Percentiles rank a stretch among this genome's conserved stretches.
These are phyloP conservation scores for Boletus rufocinnamomeus DNA, from an alignment of 768 basidiomycete genomes.

Conservation along the genomic window DNA sequence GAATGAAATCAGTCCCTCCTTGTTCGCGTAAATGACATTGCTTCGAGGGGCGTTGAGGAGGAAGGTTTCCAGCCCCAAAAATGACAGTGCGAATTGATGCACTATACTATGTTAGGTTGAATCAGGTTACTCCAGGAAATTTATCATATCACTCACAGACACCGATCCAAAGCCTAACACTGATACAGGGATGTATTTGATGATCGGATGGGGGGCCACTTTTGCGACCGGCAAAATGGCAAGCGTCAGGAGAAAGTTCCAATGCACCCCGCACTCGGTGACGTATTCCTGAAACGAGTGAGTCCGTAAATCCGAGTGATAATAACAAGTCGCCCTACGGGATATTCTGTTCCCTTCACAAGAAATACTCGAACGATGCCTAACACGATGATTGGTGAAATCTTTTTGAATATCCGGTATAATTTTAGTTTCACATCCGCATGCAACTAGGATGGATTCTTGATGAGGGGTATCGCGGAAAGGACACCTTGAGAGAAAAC, in stretches of 20 bases:
- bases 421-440: slow-evolving; percentile 55
- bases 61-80: slow-evolving; percentile 57
- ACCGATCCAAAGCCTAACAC: slow-evolving; percentile 64
- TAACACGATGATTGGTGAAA: slow-evolving; percentile 65
- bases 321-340: slow-evolving; percentile 52
- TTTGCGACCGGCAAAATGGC: slow-evolving; percentile 77
- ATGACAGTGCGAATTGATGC: slow-evolving; percentile 69
- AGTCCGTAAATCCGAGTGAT: neutral
- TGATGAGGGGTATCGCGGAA: slow-evolving; percentile 78
- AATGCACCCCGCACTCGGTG: slow-evolving; percentile 94
- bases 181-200: slow-evolving; percentile 57
- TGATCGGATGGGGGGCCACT: slow-evolving; percentile 65
- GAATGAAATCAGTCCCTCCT: slow-evolving; percentile 87
- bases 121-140: neutral
- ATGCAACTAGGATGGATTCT: slow-evolving; percentile 55
- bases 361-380: slow-evolving; percentile 78
- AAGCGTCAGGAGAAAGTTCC: slow-evolving; percentile 98
- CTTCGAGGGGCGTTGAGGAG: slow-evolving; percentile 65
- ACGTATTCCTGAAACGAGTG: slow-evolving; percentile 72
- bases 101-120: slow-evolving; percentile 42
- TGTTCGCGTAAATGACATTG: slow-evolving; percentile 75
- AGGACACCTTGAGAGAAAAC: slow-evolving; percentile 95
- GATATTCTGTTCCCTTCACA: slow-evolving; percentile 94
- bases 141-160: slow-evolving; percentile 44
- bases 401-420: slow-evolving; percentile 51